Evolutionary conservation across 2,329 filamentous ascomycete genomes (phyloP).

Genomic region (Xylaria sp.): DNA sequence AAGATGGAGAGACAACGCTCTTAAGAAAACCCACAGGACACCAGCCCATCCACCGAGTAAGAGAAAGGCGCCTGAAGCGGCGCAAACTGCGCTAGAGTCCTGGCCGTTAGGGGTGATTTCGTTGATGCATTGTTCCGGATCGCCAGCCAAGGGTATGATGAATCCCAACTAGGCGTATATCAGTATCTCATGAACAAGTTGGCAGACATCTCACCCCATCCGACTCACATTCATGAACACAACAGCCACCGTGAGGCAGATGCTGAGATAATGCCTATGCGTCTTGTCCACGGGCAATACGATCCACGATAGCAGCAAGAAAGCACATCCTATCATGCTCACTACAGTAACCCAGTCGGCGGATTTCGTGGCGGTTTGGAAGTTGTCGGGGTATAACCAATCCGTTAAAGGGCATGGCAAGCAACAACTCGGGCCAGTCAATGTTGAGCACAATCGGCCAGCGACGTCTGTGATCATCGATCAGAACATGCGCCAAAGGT

Average conservation of each 20-base stretch:
- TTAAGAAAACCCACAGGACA: slow-evolving; percentile 85
- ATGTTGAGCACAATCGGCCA: slow-evolving; percentile 51
- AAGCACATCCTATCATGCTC: slow-evolving; percentile 64
- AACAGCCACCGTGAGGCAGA: slow-evolving; percentile 73
- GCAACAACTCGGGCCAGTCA: slow-evolving; percentile 62
- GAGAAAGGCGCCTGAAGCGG: slow-evolving; percentile 79
- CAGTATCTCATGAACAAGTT: not conserved
- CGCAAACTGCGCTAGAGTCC: slow-evolving; percentile 74
- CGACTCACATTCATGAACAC: slow-evolving; percentile 70
- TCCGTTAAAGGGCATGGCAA: slow-evolving; percentile 83
- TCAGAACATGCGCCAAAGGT: slow-evolving; percentile 19
- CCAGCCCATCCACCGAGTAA: slow-evolving; percentile 80
- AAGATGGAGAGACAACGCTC: slow-evolving; percentile 85
- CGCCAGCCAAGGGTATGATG: slow-evolving; percentile 74
- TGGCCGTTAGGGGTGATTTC: slow-evolving; percentile 91
- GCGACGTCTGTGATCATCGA: slow-evolving; percentile 38
- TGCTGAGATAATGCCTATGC: slow-evolving; percentile 85
- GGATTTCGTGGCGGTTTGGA: slow-evolving; percentile 53
- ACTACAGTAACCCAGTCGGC: slow-evolving; percentile 81
- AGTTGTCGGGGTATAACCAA: slow-evolving; percentile 62
- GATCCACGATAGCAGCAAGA: slow-evolving; percentile 74
- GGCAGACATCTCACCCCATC: not conserved
- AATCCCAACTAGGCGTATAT: slow-evolving; percentile 60
- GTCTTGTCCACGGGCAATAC: slow-evolving; percentile 83
- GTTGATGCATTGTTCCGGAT: slow-evolving; percentile 79